Conservation (phyloP, 2,329 filamentous ascomycete genomes). For the Orbilia quercus region DNA sequence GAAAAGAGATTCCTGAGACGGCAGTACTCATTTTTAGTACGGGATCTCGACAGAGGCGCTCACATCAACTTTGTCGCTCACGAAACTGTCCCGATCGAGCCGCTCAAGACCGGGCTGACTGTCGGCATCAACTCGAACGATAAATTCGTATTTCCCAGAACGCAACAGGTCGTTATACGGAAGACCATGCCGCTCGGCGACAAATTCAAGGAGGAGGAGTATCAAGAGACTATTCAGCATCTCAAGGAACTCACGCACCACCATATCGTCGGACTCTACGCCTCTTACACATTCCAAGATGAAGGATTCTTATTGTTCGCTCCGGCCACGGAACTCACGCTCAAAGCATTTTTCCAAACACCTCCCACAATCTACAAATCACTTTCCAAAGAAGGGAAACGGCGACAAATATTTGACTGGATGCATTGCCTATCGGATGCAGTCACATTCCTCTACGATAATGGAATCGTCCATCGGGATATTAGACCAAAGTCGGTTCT, state of each 20-base stretch:
- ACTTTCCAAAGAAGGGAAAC: conserved; percentile 71
- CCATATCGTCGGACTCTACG: conserved; percentile 76
- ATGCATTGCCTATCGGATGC: conserved; percentile 78
- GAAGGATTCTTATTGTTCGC: conserved; percentile 74
- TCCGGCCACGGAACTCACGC: conserved; percentile 74
- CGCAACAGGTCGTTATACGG: conserved; percentile 71
- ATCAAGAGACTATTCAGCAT: conserved; percentile 71
- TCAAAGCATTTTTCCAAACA: conserved; percentile 75
- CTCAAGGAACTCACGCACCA: conserved; percentile 73
- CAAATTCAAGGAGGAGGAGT: conserved; percentile 65
- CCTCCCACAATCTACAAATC: conserved; percentile 73
- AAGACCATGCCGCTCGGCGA: conserved; percentile 69
- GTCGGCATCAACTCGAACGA: conserved; percentile 47
- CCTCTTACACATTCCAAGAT: conserved; percentile 75
- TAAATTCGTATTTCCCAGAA: conserved; percentile 62
- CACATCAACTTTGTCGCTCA: conserved; percentile 75
- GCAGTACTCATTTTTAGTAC: conserved; percentile 77
- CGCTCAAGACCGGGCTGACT: conserved; percentile 60
- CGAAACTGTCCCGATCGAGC: conserved; percentile 76
- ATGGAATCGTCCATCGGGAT: conserved; percentile 73
- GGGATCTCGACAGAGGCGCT: conserved; percentile 71
- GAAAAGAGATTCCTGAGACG: conserved; percentile 76
- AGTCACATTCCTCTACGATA: conserved; percentile 75
- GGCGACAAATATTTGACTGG: conserved; percentile 76
- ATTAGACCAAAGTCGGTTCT: conserved; percentile 77